Percentiles rank a stretch among this genome's conserved stretches.
These are phyloP conservation scores for Podila epicladia DNA, from an alignment of 192 early-diverging fungal genomes.

Conservation along the genomic window DNA sequence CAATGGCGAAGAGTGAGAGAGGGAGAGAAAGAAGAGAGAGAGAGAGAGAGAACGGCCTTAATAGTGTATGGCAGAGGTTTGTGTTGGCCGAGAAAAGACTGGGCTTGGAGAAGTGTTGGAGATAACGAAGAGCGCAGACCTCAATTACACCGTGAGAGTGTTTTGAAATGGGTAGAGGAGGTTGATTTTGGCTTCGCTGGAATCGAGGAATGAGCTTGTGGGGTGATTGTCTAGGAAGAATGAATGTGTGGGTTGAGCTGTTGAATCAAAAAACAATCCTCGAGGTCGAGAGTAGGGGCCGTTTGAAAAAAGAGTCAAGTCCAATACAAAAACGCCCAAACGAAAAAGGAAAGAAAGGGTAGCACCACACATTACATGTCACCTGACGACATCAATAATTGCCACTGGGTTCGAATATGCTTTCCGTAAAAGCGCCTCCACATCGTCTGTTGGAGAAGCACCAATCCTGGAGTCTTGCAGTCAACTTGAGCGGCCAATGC, in stretches of 20 bases:
- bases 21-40: background rate
- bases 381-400: too few relatives aligned
- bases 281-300: too few relatives aligned
- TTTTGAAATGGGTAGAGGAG: background rate
- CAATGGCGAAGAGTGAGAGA: background rate
- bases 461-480: too few relatives aligned
- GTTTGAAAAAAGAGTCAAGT: background rate
- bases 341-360: background rate
- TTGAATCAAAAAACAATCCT: background rate
- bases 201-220: background rate
- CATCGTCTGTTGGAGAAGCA: too few relatives aligned
- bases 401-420: too few relatives aligned
- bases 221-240: background rate
- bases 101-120: background rate
- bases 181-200: background rate
- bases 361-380: background rate
- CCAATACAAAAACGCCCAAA: background rate
- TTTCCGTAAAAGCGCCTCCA: too few relatives aligned
- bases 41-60: background rate
- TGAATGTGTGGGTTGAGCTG: background rate
- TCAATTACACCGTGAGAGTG: background rate
- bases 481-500: too few relatives aligned
- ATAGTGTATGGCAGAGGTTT: background rate
- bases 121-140: too few relatives aligned
- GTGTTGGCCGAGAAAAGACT: background rate